Evolutionary conservation across 2,329 filamentous ascomycete species (phyloP), one percentile per base, ranked within the genome.

Genomic region (Fusarium papillatum): DNA sequence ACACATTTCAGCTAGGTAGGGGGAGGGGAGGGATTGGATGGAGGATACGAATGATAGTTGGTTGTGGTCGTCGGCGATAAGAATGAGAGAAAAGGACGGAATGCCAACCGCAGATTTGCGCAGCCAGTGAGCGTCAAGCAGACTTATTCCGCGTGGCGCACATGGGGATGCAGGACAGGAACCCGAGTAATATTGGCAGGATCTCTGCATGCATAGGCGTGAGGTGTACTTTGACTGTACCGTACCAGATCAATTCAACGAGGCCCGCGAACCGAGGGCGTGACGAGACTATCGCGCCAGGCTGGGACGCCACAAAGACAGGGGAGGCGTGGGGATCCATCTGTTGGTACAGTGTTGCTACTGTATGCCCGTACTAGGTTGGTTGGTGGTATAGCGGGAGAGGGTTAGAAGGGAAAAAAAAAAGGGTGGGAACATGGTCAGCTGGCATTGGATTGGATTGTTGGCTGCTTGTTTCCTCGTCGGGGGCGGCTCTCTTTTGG

Each of bases 261-360:
- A 26, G 59, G 34, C 34, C 34, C 34, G 34, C 46, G 41, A 38
- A 53, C 22, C 57, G 36, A 53, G 67, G 61, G 62, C 48, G 71
- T 64, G 63, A 72, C 60, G 53, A 66, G 71, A 71, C 73, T 76
- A 76, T 72, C 59, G 71, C 68, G 63, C 71, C 68, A 76, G 65
- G 61, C 64, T 65, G 62, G 62, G 61, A 60, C 68, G 71, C 71
- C 68, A 72, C 53, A 60, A 55, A 55, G 63, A 48, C 60, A 76
- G 64, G 73, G 73, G 65, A 72, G 61, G 64, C 64, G 68, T 75
- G 72, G 69, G 31, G 65, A 66, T 43, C 63, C 50, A 55, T 55
- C 26, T 31, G 50, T 55, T 55, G 50, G 50, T 55, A 53, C 48
- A 8, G 43, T 46, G 16, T 22, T 8, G 43, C 16, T 48, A 48